Percentiles rank a stretch among this genome's conserved stretches.
Conservation (phyloP, 2,329 filamentous ascomycete species). For the Paraphoma sp. region DNA sequence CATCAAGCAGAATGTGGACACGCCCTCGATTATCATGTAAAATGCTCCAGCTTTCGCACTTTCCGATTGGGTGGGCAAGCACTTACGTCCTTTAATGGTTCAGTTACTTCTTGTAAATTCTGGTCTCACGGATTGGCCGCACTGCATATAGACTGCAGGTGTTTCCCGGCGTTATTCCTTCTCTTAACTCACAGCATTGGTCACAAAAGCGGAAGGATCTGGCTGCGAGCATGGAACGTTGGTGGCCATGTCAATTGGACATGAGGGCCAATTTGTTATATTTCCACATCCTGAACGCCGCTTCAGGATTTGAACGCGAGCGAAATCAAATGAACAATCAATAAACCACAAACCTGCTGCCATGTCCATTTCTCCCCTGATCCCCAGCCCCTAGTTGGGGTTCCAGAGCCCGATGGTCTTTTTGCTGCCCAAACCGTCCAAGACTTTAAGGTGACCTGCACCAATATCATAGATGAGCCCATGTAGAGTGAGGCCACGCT, state of each 20-base stretch:
- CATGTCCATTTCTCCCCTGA: background rate
- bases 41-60: conserved; percentile 22
- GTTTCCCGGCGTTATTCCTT: conserved; percentile 10
- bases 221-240: conserved; percentile 11
- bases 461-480: conserved; percentile 77
- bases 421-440: conserved; percentile 47
- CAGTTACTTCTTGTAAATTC: conserved; percentile 42
- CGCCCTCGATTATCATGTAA: conserved; percentile 58
- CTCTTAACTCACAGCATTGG: conserved; percentile 18
- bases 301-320: background rate
- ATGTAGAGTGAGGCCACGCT: conserved; percentile 76
- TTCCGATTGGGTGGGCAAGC: conserved; percentile 4
- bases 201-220: conserved; percentile 21
- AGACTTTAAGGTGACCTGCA: conserved; percentile 60
- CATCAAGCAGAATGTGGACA: conserved; percentile 96
- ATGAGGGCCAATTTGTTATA: background rate
- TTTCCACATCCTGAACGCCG: no score
- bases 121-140: conserved; percentile 25
- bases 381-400: conserved; percentile 6
- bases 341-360: background rate
- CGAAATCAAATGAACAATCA: background rate
- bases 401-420: conserved; percentile 18
- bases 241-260: background rate
- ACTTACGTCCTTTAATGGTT: conserved; percentile 28
- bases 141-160: conserved; percentile 17